These are phyloP conservation scores for Fusarium citri DNA, from an alignment of 2,329 filamentous ascomycete species.

Conservation along the genomic window DNA sequence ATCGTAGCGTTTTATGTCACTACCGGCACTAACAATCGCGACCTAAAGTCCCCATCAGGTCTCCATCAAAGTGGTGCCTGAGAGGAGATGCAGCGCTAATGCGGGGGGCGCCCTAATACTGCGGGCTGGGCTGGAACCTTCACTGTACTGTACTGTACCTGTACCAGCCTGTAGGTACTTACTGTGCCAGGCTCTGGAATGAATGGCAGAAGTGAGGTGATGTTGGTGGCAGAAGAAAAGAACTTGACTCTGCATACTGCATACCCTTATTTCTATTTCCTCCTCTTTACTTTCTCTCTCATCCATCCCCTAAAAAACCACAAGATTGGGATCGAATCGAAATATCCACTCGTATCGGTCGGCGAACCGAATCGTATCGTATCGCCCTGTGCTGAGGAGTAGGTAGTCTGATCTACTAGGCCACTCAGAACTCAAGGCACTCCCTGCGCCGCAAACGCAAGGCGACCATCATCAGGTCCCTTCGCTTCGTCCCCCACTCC, in stretches of 20 bases:
- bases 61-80: constrained; percentile 21
- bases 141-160: neutral
- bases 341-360: neutral
- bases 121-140: neutral
- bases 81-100: constrained; percentile 38
- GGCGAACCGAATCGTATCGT: neutral
- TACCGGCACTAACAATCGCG: constrained; percentile 36
- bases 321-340: neutral
- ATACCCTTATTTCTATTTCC: constrained; percentile 9
- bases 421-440: neutral
- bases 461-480: constrained; percentile 5
- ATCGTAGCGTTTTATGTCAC: constrained; percentile 7
- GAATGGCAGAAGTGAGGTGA: constrained; percentile 24
- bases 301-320: neutral
- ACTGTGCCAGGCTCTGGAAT: constrained; percentile 35
- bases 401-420: constrained; percentile 1
- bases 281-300: neutral
- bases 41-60: constrained; percentile 28
- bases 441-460: constrained; percentile 5
- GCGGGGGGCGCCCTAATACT: constrained; percentile 22
- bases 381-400: neutral
- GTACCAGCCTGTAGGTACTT: neutral
- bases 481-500: constrained; percentile 1
- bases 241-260: constrained; percentile 19
- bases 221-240: constrained; percentile 20